These are phyloP conservation scores for Vigna hirtella DNA, from an alignment of 306 rosid species.

Conservation along the genomic window DNA sequence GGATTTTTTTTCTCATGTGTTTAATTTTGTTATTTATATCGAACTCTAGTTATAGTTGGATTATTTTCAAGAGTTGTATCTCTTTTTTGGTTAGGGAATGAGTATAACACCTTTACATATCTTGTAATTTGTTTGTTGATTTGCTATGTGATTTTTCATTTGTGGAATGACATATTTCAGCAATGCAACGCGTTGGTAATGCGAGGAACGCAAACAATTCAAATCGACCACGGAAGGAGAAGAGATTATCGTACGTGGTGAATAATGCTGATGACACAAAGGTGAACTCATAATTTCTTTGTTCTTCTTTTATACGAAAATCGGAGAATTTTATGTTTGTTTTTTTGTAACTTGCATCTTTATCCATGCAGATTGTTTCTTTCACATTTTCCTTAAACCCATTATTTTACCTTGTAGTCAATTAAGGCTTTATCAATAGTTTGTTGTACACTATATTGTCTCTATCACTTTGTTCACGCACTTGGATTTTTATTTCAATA, in stretches of 20 bases:
- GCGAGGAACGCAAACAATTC: slow-evolving; percentile 75
- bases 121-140: slow-evolving; percentile 9
- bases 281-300: slow-evolving; percentile 51
- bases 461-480: neutral
- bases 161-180: slow-evolving; percentile 48
- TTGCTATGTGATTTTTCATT: slow-evolving; percentile 36
- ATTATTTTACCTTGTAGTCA: slow-evolving; percentile 18
- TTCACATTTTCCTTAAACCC: slow-evolving; percentile 25
- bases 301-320: slow-evolving; percentile 1
- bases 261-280: slow-evolving; percentile 71
- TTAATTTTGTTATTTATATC: too few relatives aligned
- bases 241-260: slow-evolving; percentile 77
- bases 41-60: too few relatives aligned
- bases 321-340: neutral
- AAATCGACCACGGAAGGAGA: slow-evolving; percentile 82
- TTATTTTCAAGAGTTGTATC: too few relatives aligned
- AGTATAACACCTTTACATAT: slow-evolving; percentile 2
- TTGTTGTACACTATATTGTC: neutral
- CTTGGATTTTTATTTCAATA: too few relatives aligned
- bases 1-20: too few relatives aligned
- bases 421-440: slow-evolving; percentile 2
- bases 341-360: neutral
- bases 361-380: neutral
- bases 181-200: slow-evolving; percentile 93
- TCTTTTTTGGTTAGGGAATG: too few relatives aligned